Base-by-base conservation (phyloP, 2,329 filamentous ascomycete species). In the Fusarium poae region DNA sequence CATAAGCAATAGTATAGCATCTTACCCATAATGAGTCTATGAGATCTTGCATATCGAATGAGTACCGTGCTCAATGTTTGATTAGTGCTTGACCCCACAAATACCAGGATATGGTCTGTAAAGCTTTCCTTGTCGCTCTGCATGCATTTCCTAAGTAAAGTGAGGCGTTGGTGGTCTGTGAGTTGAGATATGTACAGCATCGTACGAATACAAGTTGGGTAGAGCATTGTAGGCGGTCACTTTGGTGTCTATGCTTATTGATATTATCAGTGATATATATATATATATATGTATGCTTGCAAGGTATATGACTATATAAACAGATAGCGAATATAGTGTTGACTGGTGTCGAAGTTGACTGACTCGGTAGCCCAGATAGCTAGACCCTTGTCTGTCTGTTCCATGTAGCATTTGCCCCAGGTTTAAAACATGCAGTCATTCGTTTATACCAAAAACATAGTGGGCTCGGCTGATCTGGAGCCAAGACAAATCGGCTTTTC, bases 381-480 rank as follows among this genome's bases (percentile, higher is more conserved):
- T 6, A 20, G 35, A 39, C 67, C 67, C 67, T 59, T 70, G 62
- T 54, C 51, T 70, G 62, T 54, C 51, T 55, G 35, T 63, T 63
- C 62, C 53, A 59, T 70, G 54, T 60, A 48, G 43, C 53, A 53
- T 70, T 59, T 70, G 46, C 62, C 66, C 67, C 67, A 65, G 58
- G 23, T 51, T 52, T 52, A 16, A 54, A 54, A 16, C 29, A 34
- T 63, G 44, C 55, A 54, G 54, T 67, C 35, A 67, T 70, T 70
- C 54, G 67, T 48, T 45, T 34, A 27, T 42, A 20, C 53, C 30
- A 46, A 44, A 54, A 49, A 34, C 37, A 10, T 13, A 35, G 27
- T 65, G 48, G 42, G 46, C 32, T 44, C 13, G 8, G 39, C 25
- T 50, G 46, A 30, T 23, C 15, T 45, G 44, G 56, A 53, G 57